Evolutionary conservation across 108 stramenopile species (phyloP), one percentile per base, ranked within the genome.

Genomic region (Nitzschia sp.): DNA sequence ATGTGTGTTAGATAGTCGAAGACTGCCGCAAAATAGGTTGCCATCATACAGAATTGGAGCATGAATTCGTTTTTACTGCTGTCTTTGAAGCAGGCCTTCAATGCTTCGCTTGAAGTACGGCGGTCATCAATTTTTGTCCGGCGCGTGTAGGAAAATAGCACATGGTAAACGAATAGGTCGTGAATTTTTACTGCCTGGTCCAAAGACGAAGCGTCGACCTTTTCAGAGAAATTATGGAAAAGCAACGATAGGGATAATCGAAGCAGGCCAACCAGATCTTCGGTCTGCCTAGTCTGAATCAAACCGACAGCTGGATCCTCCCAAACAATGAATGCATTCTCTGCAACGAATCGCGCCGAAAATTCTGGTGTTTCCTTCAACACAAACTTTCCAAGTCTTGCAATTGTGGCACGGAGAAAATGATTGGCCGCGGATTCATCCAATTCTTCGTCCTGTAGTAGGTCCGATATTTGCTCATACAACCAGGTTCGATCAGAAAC

Each of bases 401-500:
- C 36, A 23, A 50, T 32, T 26, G 48, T 26, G 3, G 73, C 66
- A 22, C 73, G 47, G 34, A 67, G 52, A 6, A 75, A 55, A 45
- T 68, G 73, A 2, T 45, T 11, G 15, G 50, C 16, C 26, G 66
- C 33, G 8, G 19, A 23, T 26, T 19, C 4, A 48, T 19, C n/a
- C 26, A 75, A 44, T 13, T 52, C 47, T 17, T 52, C 66, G 44
- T 75, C 33, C 25, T 45, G 21, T 3, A 68, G n/a, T 50, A 53
- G 25, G 2, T 58, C 52, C 27, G 27, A 15, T 25, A 75, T 48
- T 3, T 57, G 66, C 19, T 44, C 41, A 54, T 66, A 59, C 6
- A 75, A 33, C 73, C 73, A 75, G 2, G 15, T 26, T 29, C 73
- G 58, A 31, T 58, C 54, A 30, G 46, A 30, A 22, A 53, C 27